Evolutionary conservation across 495 filamentous ascomycete genomes (phyloP).

Genomic region (Penicillium verhagenii): DNA sequence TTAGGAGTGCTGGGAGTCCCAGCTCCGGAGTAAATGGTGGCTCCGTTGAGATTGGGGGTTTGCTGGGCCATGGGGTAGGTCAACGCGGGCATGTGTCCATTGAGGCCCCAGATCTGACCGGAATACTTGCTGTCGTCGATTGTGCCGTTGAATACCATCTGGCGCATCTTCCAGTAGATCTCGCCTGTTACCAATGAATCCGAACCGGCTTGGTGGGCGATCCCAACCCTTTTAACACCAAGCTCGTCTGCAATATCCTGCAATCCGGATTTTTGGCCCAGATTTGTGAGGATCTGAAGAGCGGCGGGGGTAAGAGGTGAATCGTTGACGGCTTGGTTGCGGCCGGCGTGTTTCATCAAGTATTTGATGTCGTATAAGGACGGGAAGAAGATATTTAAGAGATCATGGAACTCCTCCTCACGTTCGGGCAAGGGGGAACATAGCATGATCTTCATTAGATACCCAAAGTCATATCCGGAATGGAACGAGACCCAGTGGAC

Average conservation of each 20-base stretch:
- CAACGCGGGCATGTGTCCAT: conserved; percentile 54
- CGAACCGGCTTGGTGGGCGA: conserved; percentile 85
- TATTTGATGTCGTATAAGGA: conserved; percentile 94
- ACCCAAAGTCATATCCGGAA: conserved; percentile 98
- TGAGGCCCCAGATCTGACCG: conserved; percentile 87
- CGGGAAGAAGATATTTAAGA: conserved; percentile 89
- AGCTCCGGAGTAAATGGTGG: conserved; percentile 53
- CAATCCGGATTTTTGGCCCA: conserved; percentile 82
- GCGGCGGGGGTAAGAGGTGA: conserved; percentile 60
- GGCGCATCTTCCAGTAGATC: conserved; percentile 86
- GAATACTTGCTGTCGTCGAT: conserved; percentile 72
- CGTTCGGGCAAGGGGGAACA: conserved; percentile 78
- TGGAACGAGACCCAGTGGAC: conserved; percentile 97
- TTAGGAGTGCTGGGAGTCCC: conserved; percentile 74
- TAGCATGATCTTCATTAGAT: conserved; percentile 88
- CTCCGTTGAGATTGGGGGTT: conserved; percentile 58
- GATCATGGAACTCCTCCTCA: conserved; percentile 79
- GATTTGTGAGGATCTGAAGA: conserved; percentile 68
- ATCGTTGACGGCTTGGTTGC: conserved; percentile 59
- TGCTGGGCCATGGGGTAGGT: conserved; percentile 45
- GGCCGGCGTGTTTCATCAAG: conserved; percentile 83
- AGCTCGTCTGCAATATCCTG: conserved; percentile 93
- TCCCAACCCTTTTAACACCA: conserved; percentile 80
- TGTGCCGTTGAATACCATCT: conserved; percentile 78
- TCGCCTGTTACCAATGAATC: conserved; percentile 91